phyloP scores from a whole-genome alignment of 1,284 basidiomycete genomes.

The Mycosarcoma mackinlayi region DNA sequence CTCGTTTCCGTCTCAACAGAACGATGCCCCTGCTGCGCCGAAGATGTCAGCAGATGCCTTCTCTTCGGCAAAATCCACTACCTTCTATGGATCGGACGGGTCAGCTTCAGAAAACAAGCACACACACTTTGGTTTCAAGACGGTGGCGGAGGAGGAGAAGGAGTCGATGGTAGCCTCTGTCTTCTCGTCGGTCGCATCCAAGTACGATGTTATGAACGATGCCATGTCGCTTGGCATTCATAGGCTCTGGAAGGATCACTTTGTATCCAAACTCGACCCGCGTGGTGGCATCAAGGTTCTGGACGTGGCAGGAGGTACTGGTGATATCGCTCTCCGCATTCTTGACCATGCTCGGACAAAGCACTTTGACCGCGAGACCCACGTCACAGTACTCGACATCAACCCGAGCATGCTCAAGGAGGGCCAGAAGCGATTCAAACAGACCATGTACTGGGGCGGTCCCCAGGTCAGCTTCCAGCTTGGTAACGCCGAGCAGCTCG shows the following conservation, averaged over 20 bases:
- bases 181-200: conserved; percentile 94
- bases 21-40: conserved; percentile 16
- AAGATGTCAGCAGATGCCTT: conserved; percentile 8
- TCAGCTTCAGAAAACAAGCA: conserved; percentile 36
- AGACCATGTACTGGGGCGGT: conserved; percentile 73
- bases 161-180: conserved; percentile 82
- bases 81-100: conserved; percentile 18
- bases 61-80: conserved; percentile 19
- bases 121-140: conserved; percentile 92
- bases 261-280: conserved; percentile 82
- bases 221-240: conserved; percentile 96
- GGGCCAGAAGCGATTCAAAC: conserved; percentile 79
- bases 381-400: conserved; percentile 92
- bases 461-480: conserved; percentile 93
- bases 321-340: conserved; percentile 94
- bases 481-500: conserved; percentile 88
- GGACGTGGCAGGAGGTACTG: conserved; percentile 95
- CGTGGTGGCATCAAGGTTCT: conserved; percentile 76
- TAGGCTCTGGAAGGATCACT: conserved; percentile 95
- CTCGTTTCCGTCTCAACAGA: conserved; percentile 55
- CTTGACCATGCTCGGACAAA: conserved; percentile 90
- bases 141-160: conserved; percentile 81
- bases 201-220: conserved; percentile 99
- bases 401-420: conserved; percentile 95
- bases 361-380: conserved; percentile 75